Base-by-base conservation (phyloP, 352 stramenopile species). In the Blastocystis sp. region DNA sequence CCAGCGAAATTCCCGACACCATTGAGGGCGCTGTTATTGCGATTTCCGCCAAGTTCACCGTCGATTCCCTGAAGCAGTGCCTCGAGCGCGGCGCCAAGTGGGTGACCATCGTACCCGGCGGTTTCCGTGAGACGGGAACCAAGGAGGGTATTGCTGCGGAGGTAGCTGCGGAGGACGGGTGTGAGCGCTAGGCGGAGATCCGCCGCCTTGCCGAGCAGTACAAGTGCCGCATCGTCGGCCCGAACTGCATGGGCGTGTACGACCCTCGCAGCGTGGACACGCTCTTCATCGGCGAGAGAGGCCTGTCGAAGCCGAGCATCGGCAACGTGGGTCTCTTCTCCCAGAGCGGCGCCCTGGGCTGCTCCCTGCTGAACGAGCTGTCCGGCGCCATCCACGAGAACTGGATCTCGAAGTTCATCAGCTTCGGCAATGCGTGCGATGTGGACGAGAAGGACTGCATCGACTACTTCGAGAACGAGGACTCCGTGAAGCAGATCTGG, bases 381-480 rank as follows among this genome's bases (percentile, higher is more conserved):
- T 70, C 76, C n/a, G 76, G 76, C 43, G 76, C 61, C 10, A 70
- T 45, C 11, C 76, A 48, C 11, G 76, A 87, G 40, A 40, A 57
- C 43, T 87, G 76, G 76, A 76, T 87, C 43, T 87, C 76, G 19
- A 70, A 71, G 28, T 87, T 87, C 64, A 87, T 87, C 28, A 62
- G 34, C 7, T 70, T 87, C 40, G 76, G 76, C 45, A 87, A 87
- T 34, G 61, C 76, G 6, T 87, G 76, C 54, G 76, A 87, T 74
- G 76, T 87, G 40, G 76, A 87, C 54, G 76, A 87, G 64, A 87
- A 70, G 42, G 76, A 87, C 64, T 70, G 76, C n/a, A 87, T 87
- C 42, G 61, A 87, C 48, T 87, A 76, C 54, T 87, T 70, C 54
- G 64, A 87, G 43, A n/a, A 69, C 3, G 76, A 87, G 9, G 45